Evolutionary conservation across 441 rosid genomes (phyloP).

Genomic region (Arabidopsis hybrid): DNA sequence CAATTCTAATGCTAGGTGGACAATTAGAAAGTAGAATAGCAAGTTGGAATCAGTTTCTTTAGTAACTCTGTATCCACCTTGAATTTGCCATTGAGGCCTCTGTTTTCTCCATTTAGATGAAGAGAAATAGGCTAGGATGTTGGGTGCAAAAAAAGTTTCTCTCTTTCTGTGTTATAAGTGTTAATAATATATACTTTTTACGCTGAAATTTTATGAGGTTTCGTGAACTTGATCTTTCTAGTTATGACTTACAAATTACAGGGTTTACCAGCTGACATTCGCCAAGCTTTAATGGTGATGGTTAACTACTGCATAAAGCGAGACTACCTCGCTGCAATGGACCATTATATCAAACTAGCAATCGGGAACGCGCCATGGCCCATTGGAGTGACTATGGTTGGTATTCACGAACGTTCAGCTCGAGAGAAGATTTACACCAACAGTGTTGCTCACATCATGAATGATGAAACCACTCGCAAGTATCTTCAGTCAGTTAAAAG

Average conservation of each 20-base stretch:
- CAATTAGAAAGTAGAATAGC: not conserved
- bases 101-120: conserved; percentile 15
- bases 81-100: conserved; percentile 4
- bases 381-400: conserved; percentile 99
- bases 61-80: conserved; percentile 8
- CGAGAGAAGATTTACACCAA: conserved; percentile 95
- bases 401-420: conserved; percentile 98
- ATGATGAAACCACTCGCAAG: conserved; percentile 95
- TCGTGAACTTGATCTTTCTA: not conserved
- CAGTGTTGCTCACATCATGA: conserved; percentile 98
- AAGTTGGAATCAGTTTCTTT: conserved; percentile 13
- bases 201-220: not conserved
- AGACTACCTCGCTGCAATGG: conserved; percentile 97
- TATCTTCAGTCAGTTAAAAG: conserved; percentile 93
- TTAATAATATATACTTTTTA: conserved; percentile 2
- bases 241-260: conserved; percentile 38
- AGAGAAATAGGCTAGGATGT: not conserved
- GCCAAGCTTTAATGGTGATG: conserved; percentile 78
- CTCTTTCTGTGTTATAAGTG: not conserved
- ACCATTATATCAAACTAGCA: conserved; percentile 88
- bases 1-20: not conserved
- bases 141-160: conserved; percentile 12
- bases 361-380: conserved; percentile 99
- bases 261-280: conserved; percentile 87
- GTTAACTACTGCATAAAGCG: conserved; percentile 87